Evolutionary conservation across 208 protist genomes (phyloP).

Genomic region (Novymonas esmeraldas): DNA sequence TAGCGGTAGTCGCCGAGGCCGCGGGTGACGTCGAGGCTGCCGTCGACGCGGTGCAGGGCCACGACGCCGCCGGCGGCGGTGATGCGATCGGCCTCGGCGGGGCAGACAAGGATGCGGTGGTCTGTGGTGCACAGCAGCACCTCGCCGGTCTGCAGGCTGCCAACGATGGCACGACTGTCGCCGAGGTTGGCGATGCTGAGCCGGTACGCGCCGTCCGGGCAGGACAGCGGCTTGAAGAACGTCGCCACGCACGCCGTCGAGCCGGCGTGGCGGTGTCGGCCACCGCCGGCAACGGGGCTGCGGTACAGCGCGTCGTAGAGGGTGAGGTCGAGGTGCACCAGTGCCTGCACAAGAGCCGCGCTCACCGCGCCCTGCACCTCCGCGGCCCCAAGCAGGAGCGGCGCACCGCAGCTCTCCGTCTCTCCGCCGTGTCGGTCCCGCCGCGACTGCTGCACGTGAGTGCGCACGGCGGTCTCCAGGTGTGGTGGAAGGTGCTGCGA

Average conservation of each 20-base stretch:
- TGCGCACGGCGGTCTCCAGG: slow-evolving; percentile 45
- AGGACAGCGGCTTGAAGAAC: slow-evolving; percentile 29
- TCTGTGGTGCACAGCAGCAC: slow-evolving; percentile 57
- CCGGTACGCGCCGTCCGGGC: slow-evolving; percentile 21
- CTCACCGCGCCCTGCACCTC: slow-evolving; percentile 49
- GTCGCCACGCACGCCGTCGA: slow-evolving; percentile 57
- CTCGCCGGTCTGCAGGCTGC: slow-evolving; percentile 28
- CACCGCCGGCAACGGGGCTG: neutral
- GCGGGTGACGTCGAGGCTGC: slow-evolving; percentile 68
- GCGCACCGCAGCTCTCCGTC: too few species aligned
- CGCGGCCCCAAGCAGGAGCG: neutral
- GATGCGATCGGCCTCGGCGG: slow-evolving; percentile 44
- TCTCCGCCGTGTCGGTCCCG: neutral
- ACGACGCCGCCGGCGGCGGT: slow-evolving; percentile 42
- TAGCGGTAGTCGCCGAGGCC: slow-evolving; percentile 68
- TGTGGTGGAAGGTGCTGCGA: slow-evolving; percentile 62
- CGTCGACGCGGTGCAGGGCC: slow-evolving; percentile 59
- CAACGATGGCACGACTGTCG: slow-evolving; percentile 74
- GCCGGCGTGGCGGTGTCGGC: slow-evolving; percentile 34
- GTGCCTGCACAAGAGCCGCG: slow-evolving; percentile 64
- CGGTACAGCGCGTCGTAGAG: slow-evolving; percentile 39
- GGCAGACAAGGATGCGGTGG: slow-evolving; percentile 53
- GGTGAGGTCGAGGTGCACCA: slow-evolving; percentile 74
- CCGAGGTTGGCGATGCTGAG: slow-evolving; percentile 77
- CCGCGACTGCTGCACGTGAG: slow-evolving; percentile 16